A percentile compares a stretch with the other conserved stretches of the same genome.
Evolutionary conservation across 1,284 basidiomycete species (phyloP).

Genomic region (Megacollybia platyphylla): DNA sequence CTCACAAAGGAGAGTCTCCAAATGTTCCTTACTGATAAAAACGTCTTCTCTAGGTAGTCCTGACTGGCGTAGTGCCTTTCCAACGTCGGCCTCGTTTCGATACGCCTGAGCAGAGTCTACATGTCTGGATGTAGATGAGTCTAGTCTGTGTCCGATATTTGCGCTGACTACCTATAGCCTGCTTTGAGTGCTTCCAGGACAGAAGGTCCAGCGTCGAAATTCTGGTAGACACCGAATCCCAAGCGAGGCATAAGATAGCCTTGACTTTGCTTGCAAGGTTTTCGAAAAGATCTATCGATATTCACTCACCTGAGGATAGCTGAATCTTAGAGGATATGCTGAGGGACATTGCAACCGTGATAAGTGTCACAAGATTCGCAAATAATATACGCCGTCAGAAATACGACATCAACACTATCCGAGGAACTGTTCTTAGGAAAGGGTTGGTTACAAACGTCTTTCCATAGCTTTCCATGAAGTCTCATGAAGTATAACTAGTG

Average conservation of each 20-base stretch:
- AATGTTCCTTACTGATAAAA: constrained; percentile 47
- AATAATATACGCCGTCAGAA: too few relatives aligned
- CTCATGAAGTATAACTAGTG: too few relatives aligned
- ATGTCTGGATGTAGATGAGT: constrained; percentile 25
- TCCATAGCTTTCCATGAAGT: constrained; percentile 8
- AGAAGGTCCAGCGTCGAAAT: constrained; percentile 43
- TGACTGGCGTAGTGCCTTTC: constrained; percentile 42
- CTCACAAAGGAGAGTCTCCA: neutral
- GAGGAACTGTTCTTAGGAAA: constrained; percentile 8
- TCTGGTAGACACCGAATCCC: constrained; percentile 75
- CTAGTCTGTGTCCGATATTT: neutral
- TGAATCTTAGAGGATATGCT: constrained; percentile 4
- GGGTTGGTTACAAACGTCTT: constrained; percentile 31
- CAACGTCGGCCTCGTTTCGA: constrained; percentile 57
- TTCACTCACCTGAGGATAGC: constrained; percentile 22
- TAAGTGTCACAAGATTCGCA: too few relatives aligned
- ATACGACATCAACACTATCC: constrained; percentile 7
- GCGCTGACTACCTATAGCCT: constrained; percentile 55
- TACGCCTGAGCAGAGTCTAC: constrained; percentile 67
- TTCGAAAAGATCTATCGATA: neutral
- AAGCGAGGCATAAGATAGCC: constrained; percentile 60
- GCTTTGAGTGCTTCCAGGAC: constrained; percentile 57
- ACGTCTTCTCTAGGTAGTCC: constrained; percentile 40
- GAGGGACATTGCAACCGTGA: too few relatives aligned
- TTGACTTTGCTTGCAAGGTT: constrained; percentile 9